A percentile compares a stretch with the other conserved stretches of the same genome.
phyloP scores from a whole-genome alignment of 169 alveolate genomes.

The Plasmodium fragile region DNA sequence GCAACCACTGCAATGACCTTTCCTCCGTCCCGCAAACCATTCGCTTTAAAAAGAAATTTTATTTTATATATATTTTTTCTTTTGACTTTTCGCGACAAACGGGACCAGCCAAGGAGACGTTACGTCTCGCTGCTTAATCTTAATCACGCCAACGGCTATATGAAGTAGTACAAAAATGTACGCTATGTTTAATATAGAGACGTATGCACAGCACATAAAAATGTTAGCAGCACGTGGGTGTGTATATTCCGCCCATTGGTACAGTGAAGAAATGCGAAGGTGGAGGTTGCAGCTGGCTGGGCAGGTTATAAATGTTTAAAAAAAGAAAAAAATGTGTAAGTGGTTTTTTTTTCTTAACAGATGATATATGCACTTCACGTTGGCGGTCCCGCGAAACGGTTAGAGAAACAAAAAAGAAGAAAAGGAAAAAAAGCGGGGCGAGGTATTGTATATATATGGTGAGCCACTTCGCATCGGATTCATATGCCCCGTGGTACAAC shows the following conservation, averaged over 20 bases:
- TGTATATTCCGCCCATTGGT: neutral
- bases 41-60: neutral
- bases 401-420: neutral
- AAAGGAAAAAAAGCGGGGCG: neutral
- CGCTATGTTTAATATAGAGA: neutral
- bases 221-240: neutral
- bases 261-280: neutral
- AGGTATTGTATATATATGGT: too few relatives aligned
- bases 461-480: neutral
- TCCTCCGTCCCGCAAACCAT: neutral
- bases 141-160: neutral
- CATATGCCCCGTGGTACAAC: neutral
- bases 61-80: too few relatives aligned
- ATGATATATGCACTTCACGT: neutral
- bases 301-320: neutral
- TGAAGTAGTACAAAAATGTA: neutral
- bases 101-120: neutral
- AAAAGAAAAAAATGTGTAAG: too few relatives aligned
- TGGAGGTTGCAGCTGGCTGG: neutral
- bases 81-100: neutral
- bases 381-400: neutral
- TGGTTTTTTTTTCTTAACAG: neutral
- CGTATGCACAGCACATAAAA: neutral
- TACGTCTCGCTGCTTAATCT: neutral
- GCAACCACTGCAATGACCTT: neutral